Percentiles rank a stretch among this genome's conserved stretches.
Conservation (phyloP, 805 yeast genomes). For the Monosporozyma siamensis region DNA sequence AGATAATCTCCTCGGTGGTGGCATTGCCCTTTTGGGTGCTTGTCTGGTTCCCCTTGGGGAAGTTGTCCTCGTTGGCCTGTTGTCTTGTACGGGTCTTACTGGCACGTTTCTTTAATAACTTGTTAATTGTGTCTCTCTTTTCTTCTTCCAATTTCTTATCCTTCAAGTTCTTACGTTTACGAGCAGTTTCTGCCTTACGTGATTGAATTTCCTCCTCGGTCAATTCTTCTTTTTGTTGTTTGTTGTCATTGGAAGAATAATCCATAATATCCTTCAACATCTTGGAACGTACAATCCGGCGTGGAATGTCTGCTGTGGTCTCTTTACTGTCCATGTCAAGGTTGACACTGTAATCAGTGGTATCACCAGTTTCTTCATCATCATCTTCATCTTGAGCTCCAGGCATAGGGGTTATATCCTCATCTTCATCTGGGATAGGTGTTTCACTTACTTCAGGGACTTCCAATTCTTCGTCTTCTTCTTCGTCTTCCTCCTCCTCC, state of each 20-base stretch:
- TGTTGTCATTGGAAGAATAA: neutral
- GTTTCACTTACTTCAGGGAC: slow-evolving; percentile 4
- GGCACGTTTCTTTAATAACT: slow-evolving; percentile 75
- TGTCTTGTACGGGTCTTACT: slow-evolving; percentile 45
- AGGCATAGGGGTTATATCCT: slow-evolving; percentile 11
- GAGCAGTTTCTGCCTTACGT: slow-evolving; percentile 76
- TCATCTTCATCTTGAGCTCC: slow-evolving; percentile 12
- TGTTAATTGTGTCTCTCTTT: slow-evolving; percentile 83
- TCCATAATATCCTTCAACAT: slow-evolving; percentile 15
- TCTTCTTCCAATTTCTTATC: slow-evolving; percentile 84
- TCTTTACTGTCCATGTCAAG: slow-evolving; percentile 1
- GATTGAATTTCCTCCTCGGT: slow-evolving; percentile 79
- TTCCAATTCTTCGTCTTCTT: slow-evolving; percentile 13
- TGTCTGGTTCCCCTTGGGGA: too few relatives aligned
- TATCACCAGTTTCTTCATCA: slow-evolving; percentile 13
- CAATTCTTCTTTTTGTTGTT: slow-evolving; percentile 42
- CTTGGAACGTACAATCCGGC: slow-evolving; percentile 14
- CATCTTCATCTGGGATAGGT: slow-evolving; percentile 10
- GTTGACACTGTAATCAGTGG: neutral
- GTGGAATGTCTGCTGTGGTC: slow-evolving; percentile 10
- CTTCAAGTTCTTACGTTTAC: slow-evolving; percentile 77
- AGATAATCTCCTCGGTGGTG: neutral
- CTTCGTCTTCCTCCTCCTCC: slow-evolving; percentile 16
- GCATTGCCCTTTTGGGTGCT: too few relatives aligned
- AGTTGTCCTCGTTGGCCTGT: slow-evolving; percentile 12